Conservation (phyloP, 2,329 filamentous ascomycete genomes). For the Cephalotrichum gorgonifer region DNA sequence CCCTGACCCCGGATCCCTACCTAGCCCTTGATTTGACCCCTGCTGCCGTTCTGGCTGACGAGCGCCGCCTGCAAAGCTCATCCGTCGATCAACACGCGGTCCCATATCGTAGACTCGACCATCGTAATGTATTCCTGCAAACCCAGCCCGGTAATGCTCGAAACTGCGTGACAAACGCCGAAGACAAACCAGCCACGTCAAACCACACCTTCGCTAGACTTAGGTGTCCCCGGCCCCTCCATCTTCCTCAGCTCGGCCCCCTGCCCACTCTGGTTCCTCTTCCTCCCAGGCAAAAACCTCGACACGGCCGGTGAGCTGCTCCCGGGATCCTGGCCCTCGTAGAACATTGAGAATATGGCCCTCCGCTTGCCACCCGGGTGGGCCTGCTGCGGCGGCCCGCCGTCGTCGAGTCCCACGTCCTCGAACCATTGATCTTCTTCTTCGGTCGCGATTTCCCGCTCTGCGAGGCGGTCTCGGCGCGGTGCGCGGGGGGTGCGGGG, state of each 20-base stretch:
- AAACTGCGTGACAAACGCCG: not conserved
- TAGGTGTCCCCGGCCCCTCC: conserved; percentile 23
- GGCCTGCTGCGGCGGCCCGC: conserved; percentile 27
- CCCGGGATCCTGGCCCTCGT: conserved; percentile 37
- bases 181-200: not conserved
- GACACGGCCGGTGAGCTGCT: conserved; percentile 31
- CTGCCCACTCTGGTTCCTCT: conserved; percentile 50
- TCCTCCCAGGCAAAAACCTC: conserved; percentile 61
- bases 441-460: conserved; percentile 51
- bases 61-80: no score
- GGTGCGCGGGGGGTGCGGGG: conserved; percentile 52
- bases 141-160: no score
- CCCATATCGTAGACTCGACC: no score
- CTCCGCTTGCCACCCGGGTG: conserved; percentile 23
- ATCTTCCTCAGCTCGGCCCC: conserved; percentile 63
- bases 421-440: conserved; percentile 84
- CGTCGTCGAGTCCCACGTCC: conserved; percentile 80
- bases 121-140: no score
- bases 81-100: no score
- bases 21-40: no score
- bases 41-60: no score
- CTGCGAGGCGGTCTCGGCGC: conserved; percentile 45
- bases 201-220: not conserved
- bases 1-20: no score
- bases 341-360: conserved; percentile 68